phyloP scores from a whole-genome alignment of 129 eudicot species.

The Escallonia herrerae region DNA sequence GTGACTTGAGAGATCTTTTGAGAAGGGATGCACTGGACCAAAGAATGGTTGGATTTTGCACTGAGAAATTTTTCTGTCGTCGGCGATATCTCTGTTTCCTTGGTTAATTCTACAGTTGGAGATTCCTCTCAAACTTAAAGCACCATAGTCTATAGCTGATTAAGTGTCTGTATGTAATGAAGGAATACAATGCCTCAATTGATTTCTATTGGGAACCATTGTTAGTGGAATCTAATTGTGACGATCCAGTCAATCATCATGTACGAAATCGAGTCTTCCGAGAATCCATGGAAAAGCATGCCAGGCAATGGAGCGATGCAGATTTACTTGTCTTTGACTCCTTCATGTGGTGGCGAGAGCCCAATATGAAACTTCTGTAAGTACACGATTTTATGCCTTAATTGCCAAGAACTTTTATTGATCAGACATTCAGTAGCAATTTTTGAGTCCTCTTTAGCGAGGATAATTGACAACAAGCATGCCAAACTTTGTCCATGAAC shows the following conservation, averaged over 20 bases:
- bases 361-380: conserved; percentile 17
- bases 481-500: no score
- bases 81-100: no score
- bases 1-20: no score
- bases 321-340: conserved; percentile 56
- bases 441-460: no score
- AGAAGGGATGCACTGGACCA: no score
- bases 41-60: no score
- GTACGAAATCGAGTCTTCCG: conserved; percentile 26
- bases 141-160: neutral
- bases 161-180: neutral
- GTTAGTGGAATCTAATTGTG: conserved; percentile 60
- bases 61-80: no score
- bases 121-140: no score
- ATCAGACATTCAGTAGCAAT: no score
- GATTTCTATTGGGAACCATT: conserved; percentile 74
- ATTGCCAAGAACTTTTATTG: no score
- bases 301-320: conserved; percentile 58
- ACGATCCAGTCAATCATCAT: conserved; percentile 41
- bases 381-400: neutral
- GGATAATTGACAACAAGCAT: no score
- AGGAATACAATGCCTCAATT: conserved; percentile 65
- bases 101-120: no score
- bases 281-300: conserved; percentile 41
- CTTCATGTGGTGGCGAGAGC: conserved; percentile 55